Conservation (phyloP, 352 stramenopile species). For the Pythium pyrilobum region DNA sequence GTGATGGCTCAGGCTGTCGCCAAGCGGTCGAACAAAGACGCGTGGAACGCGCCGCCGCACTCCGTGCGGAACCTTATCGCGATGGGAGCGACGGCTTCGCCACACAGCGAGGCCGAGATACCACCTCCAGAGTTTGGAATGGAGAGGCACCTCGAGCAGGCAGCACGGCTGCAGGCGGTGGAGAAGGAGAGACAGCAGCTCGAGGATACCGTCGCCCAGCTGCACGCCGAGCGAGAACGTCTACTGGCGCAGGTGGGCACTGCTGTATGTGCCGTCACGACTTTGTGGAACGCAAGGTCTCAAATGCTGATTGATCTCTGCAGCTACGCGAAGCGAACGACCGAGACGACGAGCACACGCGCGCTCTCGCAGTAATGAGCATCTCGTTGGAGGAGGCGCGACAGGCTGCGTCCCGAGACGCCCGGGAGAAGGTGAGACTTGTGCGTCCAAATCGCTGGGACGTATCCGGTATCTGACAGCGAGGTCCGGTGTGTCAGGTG, state of each 20-base stretch:
- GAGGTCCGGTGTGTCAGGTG: not conserved
- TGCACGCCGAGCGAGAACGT: not conserved
- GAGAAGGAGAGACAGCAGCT: conserved; percentile 16
- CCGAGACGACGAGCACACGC: not conserved
- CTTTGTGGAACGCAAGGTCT: not conserved
- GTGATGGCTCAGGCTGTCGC: conserved; percentile 2
- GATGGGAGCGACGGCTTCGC: not conserved
- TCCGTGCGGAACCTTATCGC: no score
- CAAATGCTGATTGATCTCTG: not conserved
- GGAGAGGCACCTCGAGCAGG: conserved; percentile 6
- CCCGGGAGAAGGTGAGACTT: not conserved
- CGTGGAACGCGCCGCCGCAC: no score
- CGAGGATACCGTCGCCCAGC: not conserved
- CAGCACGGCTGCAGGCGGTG: not conserved
- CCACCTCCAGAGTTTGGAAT: not conserved
- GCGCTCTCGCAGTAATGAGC: not conserved
- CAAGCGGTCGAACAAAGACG: not conserved
- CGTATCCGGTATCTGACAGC: not conserved
- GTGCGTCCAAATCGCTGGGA: not conserved
- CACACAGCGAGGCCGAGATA: not conserved
- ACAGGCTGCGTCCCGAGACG: not conserved
- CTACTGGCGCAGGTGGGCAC: not conserved
- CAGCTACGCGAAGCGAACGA: not conserved
- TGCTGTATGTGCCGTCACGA: not conserved
- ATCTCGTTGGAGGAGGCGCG: not conserved